Evolutionary conservation across 495 filamentous ascomycete species (phyloP).

Genomic region (Niebla homalea): DNA sequence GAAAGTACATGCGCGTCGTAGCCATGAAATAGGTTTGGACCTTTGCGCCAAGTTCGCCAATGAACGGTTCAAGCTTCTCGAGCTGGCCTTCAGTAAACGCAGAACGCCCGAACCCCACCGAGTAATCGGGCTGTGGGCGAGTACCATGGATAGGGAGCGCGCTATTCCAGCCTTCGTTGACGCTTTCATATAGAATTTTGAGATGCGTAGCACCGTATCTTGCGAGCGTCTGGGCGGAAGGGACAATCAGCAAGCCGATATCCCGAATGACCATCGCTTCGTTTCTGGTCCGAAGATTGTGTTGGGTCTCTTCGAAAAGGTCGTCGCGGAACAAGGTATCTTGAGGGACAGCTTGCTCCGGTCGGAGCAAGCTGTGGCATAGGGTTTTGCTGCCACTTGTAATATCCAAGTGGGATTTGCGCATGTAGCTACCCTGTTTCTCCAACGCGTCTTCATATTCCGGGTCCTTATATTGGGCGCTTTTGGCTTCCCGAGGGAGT

Average conservation of each 20-base stretch:
- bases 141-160: constrained; percentile 21
- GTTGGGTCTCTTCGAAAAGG: constrained; percentile 21
- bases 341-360: constrained; percentile 20
- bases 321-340: constrained; percentile 27
- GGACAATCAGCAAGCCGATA: constrained; percentile 26
- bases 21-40: constrained; percentile 24
- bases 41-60: constrained; percentile 14
- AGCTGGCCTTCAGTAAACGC: constrained; percentile 31
- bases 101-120: constrained; percentile 27
- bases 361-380: constrained; percentile 21
- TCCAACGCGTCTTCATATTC: background rate
- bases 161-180: constrained; percentile 32
- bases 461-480: too few relatives aligned
- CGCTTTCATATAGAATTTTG: constrained; percentile 25
- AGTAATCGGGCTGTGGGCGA: constrained; percentile 32
- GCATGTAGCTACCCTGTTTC: constrained; percentile 27
- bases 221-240: constrained; percentile 23
- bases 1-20: constrained; percentile 29
- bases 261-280: constrained; percentile 28
- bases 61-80: constrained; percentile 24
- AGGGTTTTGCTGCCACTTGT: constrained; percentile 15
- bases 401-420: constrained; percentile 21
- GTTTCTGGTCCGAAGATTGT: constrained; percentile 22
- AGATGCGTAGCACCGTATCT: constrained; percentile 20
- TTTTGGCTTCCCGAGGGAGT: constrained; percentile 5